Evolutionary conservation across 495 filamentous ascomycete species (phyloP).

Genomic region (Physcia stellaris): DNA sequence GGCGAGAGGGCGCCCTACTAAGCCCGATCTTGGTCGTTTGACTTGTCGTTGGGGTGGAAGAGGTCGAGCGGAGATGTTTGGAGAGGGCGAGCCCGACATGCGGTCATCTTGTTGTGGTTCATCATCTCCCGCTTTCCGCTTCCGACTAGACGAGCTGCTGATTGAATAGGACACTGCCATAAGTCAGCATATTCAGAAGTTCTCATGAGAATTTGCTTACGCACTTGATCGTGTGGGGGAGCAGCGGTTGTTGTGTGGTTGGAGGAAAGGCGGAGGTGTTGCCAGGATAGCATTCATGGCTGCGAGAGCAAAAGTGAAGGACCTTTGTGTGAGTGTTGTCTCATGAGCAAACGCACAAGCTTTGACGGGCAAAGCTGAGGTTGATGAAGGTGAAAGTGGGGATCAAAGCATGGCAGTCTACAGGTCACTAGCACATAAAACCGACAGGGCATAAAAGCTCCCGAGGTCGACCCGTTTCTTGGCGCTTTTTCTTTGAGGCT

Average conservation of each 20-base stretch:
- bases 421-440: too few species aligned
- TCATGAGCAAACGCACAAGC: too few species aligned
- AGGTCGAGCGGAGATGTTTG: slow-evolving; percentile 51
- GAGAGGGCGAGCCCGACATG: slow-evolving; percentile 77
- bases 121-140: slow-evolving; percentile 84
- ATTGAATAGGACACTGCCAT: slow-evolving; percentile 38
- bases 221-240: slow-evolving; percentile 61
- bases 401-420: too few species aligned
- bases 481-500: too few species aligned
- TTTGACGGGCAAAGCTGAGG: too few species aligned
- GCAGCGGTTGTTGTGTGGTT: slow-evolving; percentile 55
- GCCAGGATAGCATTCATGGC: slow-evolving; percentile 50
- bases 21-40: slow-evolving; percentile 52
- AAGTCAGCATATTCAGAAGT: too few species aligned
- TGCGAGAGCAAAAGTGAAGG: too few species aligned
- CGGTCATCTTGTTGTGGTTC: slow-evolving; percentile 51
- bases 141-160: slow-evolving; percentile 43
- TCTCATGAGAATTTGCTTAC: too few species aligned
- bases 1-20: slow-evolving; percentile 64
- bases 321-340: too few species aligned
- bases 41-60: slow-evolving; percentile 51
- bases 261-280: slow-evolving; percentile 59
- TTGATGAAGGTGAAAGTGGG: too few species aligned
- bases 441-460: too few species aligned
- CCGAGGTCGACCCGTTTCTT: too few species aligned